These are phyloP conservation scores for Ceratocystis cubensis DNA, from an alignment of 2,329 filamentous ascomycete species.

Conservation along the genomic window DNA sequence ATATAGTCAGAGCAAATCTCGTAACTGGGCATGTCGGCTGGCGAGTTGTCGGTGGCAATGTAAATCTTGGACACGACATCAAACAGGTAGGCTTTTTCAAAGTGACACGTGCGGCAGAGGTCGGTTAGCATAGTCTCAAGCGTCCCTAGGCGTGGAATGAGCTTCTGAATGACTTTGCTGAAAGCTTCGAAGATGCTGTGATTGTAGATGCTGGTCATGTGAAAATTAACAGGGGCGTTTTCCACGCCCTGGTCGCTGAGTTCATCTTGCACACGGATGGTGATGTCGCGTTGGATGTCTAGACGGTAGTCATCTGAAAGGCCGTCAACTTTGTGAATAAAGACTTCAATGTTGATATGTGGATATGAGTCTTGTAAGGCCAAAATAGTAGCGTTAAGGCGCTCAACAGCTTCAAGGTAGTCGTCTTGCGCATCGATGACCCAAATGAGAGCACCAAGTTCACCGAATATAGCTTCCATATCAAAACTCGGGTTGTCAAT, in stretches of 20 bases:
- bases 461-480: conserved; percentile 84
- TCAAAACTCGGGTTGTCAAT: conserved; percentile 84
- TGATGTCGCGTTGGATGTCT: conserved; percentile 92
- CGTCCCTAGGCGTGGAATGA: conserved; percentile 84
- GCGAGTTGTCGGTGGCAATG: conserved; percentile 87
- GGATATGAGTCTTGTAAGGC: conserved; percentile 73
- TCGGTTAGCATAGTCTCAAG: conserved; percentile 91
- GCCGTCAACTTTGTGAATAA: conserved; percentile 98
- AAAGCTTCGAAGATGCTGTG: conserved; percentile 98
- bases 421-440: conserved; percentile 98
- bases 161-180: conserved; percentile 94
- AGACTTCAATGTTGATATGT: conserved; percentile 92
- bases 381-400: conserved; percentile 78
- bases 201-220: conserved; percentile 96
- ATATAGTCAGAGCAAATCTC: conserved; percentile 99
- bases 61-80: conserved; percentile 98
- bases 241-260: conserved; percentile 86
- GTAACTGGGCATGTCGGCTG: conserved; percentile 89
- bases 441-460: conserved; percentile 91
- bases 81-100: conserved; percentile 96
- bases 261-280: conserved; percentile 91
- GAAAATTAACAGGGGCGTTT: conserved; percentile 86
- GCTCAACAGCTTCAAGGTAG: conserved; percentile 79
- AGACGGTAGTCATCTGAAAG: conserved; percentile 92
- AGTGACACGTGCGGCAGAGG: conserved; percentile 81